phyloP scores from a whole-genome alignment of 1,284 basidiomycete genomes.

The Ustilago tritici region DNA sequence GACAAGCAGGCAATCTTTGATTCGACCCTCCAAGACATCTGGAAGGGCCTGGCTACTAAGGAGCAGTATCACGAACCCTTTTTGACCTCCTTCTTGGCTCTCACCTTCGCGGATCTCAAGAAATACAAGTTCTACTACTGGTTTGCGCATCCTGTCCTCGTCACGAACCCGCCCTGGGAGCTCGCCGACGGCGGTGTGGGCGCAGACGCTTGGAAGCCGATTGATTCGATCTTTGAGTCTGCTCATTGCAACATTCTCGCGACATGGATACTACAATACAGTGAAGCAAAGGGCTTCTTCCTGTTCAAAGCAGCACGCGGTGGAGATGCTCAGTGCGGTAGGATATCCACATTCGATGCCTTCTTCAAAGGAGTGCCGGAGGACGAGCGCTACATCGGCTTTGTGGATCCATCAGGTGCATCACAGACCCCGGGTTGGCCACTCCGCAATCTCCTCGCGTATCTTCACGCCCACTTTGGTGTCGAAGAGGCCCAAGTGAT shows the following conservation, averaged over 20 bases:
- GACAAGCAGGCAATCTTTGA: slow-evolving; percentile 86
- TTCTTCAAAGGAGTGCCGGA: slow-evolving; percentile 73
- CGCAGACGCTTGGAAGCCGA: slow-evolving; percentile 26
- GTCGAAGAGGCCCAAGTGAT: slow-evolving; percentile 72
- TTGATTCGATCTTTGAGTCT: slow-evolving; percentile 4
- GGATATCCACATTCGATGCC: slow-evolving; percentile 29
- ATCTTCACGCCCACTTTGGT: slow-evolving; percentile 71
- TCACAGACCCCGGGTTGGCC: slow-evolving; percentile 90
- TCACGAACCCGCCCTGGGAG: slow-evolving; percentile 73
- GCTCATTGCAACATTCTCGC: slow-evolving; percentile 5
- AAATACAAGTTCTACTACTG: slow-evolving; percentile 98
- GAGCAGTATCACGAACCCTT: slow-evolving; percentile 33
- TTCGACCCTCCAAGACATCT: slow-evolving; percentile 35
- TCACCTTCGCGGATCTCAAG: slow-evolving; percentile 96
- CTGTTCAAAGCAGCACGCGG: slow-evolving; percentile 18
- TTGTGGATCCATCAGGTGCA: slow-evolving; percentile 87
- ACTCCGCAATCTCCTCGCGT: slow-evolving; percentile 85
- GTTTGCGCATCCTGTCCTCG: slow-evolving; percentile 95
- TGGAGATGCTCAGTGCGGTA: slow-evolving; percentile 11
- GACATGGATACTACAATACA: slow-evolving; percentile 21
- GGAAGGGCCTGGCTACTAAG: slow-evolving; percentile 27
- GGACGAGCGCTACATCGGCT: slow-evolving; percentile 70
- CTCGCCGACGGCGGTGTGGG: slow-evolving; percentile 73
- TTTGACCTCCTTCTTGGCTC: slow-evolving; percentile 84
- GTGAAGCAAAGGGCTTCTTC: slow-evolving; percentile 41